A percentile compares a stretch with the other conserved stretches of the same genome.
Conservation (phyloP, 2,329 filamentous ascomycete species). For the Drechslerella dactyloides region DNA sequence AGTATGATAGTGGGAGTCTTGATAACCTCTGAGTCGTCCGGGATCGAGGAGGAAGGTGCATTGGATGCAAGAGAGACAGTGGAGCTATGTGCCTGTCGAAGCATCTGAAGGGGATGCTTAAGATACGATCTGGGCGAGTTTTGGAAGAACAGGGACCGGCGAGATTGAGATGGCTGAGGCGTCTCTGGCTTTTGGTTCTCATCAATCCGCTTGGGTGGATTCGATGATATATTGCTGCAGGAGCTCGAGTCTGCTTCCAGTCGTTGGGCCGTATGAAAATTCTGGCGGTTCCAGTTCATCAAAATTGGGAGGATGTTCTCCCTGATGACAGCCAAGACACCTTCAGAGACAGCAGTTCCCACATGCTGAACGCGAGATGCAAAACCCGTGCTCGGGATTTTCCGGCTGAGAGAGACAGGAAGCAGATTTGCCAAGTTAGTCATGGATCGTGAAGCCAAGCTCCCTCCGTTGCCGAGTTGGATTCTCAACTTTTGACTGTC, state of each 20-base stretch:
- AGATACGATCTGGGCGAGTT: constrained; percentile 10
- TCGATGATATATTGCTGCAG: not conserved
- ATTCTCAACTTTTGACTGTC: constrained; percentile 13
- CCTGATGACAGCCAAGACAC: constrained; percentile 16
- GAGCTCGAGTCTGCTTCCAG: not conserved
- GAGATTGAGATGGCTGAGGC: not conserved
- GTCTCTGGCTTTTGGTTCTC: constrained; percentile 15
- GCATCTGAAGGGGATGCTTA: constrained; percentile 35
- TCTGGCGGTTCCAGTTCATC: constrained; percentile 16
- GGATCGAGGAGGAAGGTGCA: not conserved
- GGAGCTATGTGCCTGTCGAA: constrained; percentile 20
- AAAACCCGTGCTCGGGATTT: constrained; percentile 11
- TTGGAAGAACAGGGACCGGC: constrained; percentile 13
- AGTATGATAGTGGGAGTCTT: constrained; percentile 29
- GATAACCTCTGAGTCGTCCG: not conserved
- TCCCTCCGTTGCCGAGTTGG: constrained; percentile 8
- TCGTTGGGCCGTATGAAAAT: not conserved
- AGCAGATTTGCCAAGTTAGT: constrained; percentile 33
- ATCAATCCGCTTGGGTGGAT: not conserved
- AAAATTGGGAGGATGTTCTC: constrained; percentile 23
- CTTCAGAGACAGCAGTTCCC: constrained; percentile 1
- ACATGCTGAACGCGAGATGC: constrained; percentile 1
- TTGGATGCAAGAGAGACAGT: constrained; percentile 14
- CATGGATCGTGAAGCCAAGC: constrained; percentile 32
- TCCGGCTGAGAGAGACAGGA: constrained; percentile 13